Conservation (phyloP, 2,329 filamentous ascomycete genomes). For the Fusarium continuum region DNA sequence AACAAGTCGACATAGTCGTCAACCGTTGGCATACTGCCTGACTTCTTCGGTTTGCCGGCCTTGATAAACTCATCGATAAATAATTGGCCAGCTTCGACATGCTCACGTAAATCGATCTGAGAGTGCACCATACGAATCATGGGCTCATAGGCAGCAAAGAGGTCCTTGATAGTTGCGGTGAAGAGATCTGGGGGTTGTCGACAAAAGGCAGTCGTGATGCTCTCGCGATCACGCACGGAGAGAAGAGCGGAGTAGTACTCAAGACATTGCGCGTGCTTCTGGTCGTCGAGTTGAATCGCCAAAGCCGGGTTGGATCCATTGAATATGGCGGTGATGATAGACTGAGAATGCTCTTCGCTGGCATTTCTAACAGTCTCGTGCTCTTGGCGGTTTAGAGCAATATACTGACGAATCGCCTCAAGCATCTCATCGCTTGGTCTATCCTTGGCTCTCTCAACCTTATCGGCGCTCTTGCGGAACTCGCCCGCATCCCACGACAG, state of each 20-base stretch:
- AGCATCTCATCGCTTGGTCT: slow-evolving; percentile 68
- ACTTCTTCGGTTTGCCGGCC: slow-evolving; percentile 57
- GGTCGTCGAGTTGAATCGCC: slow-evolving; percentile 59
- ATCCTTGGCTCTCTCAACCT: slow-evolving; percentile 70
- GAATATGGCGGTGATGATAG: slow-evolving; percentile 74
- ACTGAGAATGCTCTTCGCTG: slow-evolving; percentile 62
- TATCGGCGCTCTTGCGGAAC: slow-evolving; percentile 71
- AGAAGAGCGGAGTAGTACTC: slow-evolving; percentile 78
- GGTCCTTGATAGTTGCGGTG: slow-evolving; percentile 72
- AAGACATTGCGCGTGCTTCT: slow-evolving; percentile 70
- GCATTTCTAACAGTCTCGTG: slow-evolving; percentile 67
- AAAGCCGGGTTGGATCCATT: slow-evolving; percentile 59
- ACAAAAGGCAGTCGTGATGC: slow-evolving; percentile 73
- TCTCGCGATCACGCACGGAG: slow-evolving; percentile 76
- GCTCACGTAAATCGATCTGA: slow-evolving; percentile 74
- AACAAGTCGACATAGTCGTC: slow-evolving; percentile 77
- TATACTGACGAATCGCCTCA: slow-evolving; percentile 66
- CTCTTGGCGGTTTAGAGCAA: slow-evolving; percentile 60
- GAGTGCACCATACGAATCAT: slow-evolving; percentile 78
- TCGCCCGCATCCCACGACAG: slow-evolving; percentile 77
- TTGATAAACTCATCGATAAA: slow-evolving; percentile 79
- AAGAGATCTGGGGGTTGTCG: slow-evolving; percentile 75
- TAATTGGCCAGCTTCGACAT: slow-evolving; percentile 70
- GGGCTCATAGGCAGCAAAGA: slow-evolving; percentile 75
- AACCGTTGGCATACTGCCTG: slow-evolving; percentile 62